Conservation (phyloP, 352 stramenopile species). For the Globisporangium lucens region DNA sequence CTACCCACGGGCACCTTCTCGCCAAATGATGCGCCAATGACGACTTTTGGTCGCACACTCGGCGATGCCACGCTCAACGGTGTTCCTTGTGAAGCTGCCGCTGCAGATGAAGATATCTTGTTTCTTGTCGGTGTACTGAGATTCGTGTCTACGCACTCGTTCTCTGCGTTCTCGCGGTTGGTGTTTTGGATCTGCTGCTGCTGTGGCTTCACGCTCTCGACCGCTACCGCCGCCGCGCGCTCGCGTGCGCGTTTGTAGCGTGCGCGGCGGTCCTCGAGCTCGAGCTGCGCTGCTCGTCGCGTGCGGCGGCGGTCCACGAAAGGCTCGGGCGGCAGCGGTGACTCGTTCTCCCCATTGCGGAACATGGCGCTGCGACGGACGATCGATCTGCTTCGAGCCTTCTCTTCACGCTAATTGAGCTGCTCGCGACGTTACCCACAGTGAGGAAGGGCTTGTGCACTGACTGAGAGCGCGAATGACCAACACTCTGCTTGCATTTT, state of each 20-base stretch:
- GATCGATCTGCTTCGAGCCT: neutral
- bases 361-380: neutral
- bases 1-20: constrained; percentile 7
- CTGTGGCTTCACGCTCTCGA: constrained; percentile 7
- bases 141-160: neutral
- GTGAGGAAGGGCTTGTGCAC: neutral
- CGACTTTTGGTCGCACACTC: constrained; percentile 10
- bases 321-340: constrained; percentile 9
- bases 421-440: neutral
- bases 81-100: neutral
- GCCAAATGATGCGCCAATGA: constrained; percentile 29
- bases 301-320: constrained; percentile 26
- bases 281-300: constrained; percentile 26
- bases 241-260: constrained; percentile 29
- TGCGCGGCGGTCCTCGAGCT: constrained; percentile 26
- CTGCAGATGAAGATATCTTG: neutral
- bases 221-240: constrained; percentile 3
- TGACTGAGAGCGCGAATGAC: no score
- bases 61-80: neutral
- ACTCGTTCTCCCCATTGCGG: neutral
- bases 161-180: neutral
- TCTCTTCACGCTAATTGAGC: neutral
- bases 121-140: neutral
- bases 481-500: neutral
- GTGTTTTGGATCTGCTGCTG: neutral